These are phyloP conservation scores for Colletotrichum lupini DNA, from an alignment of 2,329 filamentous ascomycete species.

Conservation along the genomic window DNA sequence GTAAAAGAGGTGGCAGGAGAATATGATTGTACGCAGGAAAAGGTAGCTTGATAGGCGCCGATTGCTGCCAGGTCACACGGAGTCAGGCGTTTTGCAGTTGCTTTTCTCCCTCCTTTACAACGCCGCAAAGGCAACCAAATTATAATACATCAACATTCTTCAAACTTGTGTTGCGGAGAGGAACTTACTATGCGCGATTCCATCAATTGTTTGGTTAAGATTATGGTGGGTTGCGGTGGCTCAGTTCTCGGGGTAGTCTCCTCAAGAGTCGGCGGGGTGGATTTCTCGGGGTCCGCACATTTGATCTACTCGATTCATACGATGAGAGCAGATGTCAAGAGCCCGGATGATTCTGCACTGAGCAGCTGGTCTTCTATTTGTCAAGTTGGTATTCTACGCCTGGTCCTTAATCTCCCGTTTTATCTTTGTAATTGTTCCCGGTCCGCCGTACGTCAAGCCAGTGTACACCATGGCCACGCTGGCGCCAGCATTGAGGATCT, in stretches of 20 bases:
- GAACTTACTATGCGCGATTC: background rate
- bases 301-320: background rate
- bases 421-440: conserved; percentile 72
- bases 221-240: too few relatives aligned
- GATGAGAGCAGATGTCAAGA: background rate
- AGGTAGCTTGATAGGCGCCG: background rate
- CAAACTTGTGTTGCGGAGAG: background rate
- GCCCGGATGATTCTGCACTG: background rate
- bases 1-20: too few relatives aligned
- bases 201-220: background rate
- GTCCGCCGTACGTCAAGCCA: conserved; percentile 72
- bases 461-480: conserved; percentile 95
- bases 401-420: conserved; percentile 69
- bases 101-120: background rate
- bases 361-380: conserved; percentile 17
- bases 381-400: conserved; percentile 41
- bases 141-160: background rate
- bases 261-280: background rate
- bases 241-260: background rate
- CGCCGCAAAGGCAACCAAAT: background rate
- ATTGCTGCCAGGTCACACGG: background rate
- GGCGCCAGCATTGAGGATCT: conserved; percentile 88
- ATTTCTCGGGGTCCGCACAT: background rate
- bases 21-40: background rate
- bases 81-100: background rate